Base-by-base conservation (phyloP, 2,329 filamentous ascomycete genomes). In the Reticulascus tulasneorum region DNA sequence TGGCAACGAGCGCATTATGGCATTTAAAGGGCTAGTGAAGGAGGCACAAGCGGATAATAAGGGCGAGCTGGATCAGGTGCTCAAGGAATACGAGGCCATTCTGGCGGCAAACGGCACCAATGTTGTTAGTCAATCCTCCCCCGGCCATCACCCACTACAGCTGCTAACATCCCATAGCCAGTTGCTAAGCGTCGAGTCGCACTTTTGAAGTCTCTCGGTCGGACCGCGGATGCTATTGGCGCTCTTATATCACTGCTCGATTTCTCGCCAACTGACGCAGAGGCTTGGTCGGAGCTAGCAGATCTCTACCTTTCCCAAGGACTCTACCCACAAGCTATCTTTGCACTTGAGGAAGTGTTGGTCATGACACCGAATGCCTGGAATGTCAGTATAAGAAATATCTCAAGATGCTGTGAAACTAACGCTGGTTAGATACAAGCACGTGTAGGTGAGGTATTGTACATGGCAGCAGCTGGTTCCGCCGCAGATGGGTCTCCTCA, bases 241-340 rank as follows among this genome's bases (percentile, higher is more conserved):
- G 80, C 83, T 19, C 64, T 97, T 39, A 79, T 82, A 44, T 73
- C 81, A 38, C 72, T 97, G 19, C 67, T 98, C 29, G 85, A 94
- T 54, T 81, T 84, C 43, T 85, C 82, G 35, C 90, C 93, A 3
- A 95, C 86, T 2, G 93, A 98, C 64, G 82, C 84, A 6, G 93
- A 98, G 66, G 82, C 86, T 9, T 98, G 93, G 93, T 79, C 87
- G 34, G 93, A 98, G 65, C 71, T 97, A 48, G 79, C 86, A 35
- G 88, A 95, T 56, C 65, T 96, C 43, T 97, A 98, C 62, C 72
- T 89, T 20, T 73, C 73, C 15, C 84, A 91, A 55, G 87, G 84
- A 1, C 64, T 91, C 50, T 88, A 85, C 54, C 66, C 81, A 11
- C 91, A 97, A 60, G 86, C 89, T 24, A 80, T 95, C 33, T 95